These are phyloP conservation scores for Chaetomium cochliodes DNA, from an alignment of 495 filamentous ascomycete species.

Conservation along the genomic window DNA sequence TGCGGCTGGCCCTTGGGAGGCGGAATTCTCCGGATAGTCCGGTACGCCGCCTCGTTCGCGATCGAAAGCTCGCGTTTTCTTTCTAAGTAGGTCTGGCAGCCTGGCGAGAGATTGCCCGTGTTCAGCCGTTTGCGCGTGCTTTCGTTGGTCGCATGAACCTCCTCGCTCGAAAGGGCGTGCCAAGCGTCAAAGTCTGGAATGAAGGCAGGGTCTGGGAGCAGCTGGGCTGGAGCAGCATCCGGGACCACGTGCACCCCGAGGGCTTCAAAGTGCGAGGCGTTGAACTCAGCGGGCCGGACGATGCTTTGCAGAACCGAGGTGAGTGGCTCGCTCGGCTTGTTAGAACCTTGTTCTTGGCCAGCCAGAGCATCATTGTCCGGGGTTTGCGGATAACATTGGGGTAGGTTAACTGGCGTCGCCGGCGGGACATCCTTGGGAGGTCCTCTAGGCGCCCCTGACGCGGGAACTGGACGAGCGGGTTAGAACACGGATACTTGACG, in stretches of 20 bases:
- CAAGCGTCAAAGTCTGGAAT: constrained; percentile 50
- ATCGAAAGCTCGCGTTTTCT: constrained; percentile 52
- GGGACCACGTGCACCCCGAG: constrained; percentile 51
- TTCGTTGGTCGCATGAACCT: constrained; percentile 43
- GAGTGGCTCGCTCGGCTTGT: constrained; percentile 35
- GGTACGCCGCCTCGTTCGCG: constrained; percentile 51
- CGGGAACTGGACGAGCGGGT: constrained; percentile 37
- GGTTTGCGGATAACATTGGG: constrained; percentile 42
- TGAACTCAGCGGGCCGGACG: constrained; percentile 48
- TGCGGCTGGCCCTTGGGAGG: constrained; percentile 47
- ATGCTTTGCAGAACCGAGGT: constrained; percentile 47
- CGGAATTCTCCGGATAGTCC: constrained; percentile 52
- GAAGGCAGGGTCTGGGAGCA: constrained; percentile 49
- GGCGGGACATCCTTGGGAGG: constrained; percentile 51
- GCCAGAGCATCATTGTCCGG: constrained; percentile 18
- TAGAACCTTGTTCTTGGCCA: constrained; percentile 7
- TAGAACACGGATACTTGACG: constrained; percentile 22
- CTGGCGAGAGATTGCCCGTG: constrained; percentile 50
- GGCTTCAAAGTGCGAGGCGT: constrained; percentile 47
- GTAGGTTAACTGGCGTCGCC: constrained; percentile 54
- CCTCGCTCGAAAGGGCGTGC: constrained; percentile 46
- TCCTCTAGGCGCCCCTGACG: constrained; percentile 26
- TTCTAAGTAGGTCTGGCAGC: constrained; percentile 52
- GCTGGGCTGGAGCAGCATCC: constrained; percentile 43
- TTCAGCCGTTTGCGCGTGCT: constrained; percentile 44